These are phyloP conservation scores for Biscogniauxia sp. DNA, from an alignment of 2,329 filamentous ascomycete genomes.

Conservation along the genomic window DNA sequence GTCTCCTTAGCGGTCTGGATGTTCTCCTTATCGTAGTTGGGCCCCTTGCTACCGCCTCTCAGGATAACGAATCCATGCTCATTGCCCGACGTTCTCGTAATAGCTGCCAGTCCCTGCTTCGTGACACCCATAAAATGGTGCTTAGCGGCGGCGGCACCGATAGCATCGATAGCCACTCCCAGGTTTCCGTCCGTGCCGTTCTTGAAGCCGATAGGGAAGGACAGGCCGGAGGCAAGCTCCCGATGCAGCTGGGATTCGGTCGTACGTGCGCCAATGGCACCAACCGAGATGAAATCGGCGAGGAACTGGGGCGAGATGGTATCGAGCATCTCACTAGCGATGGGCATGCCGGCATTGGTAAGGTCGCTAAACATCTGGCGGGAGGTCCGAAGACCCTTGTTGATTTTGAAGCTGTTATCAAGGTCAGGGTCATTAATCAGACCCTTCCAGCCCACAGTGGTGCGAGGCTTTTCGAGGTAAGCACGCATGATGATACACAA, in stretches of 20 bases:
- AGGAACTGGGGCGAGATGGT: conserved; percentile 98
- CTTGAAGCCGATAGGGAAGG: conserved; percentile 99
- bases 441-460: conserved; percentile 98
- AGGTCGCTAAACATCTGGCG: conserved; percentile 91
- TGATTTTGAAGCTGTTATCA: conserved; percentile 96
- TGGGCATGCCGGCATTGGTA: conserved; percentile 83
- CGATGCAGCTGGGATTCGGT: conserved; percentile 96
- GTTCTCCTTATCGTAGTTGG: conserved; percentile 88
- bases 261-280: conserved; percentile 91
- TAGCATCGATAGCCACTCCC: conserved; percentile 90
- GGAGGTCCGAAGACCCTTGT: conserved; percentile 93
- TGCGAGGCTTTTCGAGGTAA: conserved; percentile 98
- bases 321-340: conserved; percentile 97
- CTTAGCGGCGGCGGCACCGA: conserved; percentile 77
- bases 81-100: conserved; percentile 89
- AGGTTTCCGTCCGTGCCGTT: conserved; percentile 95
- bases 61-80: conserved; percentile 97
- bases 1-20: conserved; percentile 77
- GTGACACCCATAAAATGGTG: conserved; percentile 99
- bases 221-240: conserved; percentile 90
- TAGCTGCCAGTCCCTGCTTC: conserved; percentile 93
- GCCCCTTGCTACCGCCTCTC: conserved; percentile 84
- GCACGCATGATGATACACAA: conserved; percentile 95
- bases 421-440: conserved; percentile 99
- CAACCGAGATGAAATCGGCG: conserved; percentile 90